Base-by-base conservation (phyloP, 108 stramenopile species). In the Cyclotella baltica region DNA sequence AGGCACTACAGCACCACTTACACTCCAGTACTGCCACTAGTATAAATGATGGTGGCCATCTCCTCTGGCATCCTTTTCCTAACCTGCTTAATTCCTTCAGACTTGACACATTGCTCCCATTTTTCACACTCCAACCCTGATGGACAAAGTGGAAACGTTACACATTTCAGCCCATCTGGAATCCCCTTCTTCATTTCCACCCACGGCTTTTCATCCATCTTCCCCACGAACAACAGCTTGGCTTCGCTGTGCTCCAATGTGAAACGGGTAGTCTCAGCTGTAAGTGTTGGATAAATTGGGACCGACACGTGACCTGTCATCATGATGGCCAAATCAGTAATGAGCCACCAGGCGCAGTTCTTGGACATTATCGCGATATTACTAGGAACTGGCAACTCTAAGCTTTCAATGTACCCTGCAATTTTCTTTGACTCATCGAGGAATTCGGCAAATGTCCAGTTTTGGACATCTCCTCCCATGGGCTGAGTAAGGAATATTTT, bases 1-100 rank as follows among this genome's bases (percentile, higher is more conserved):
- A 0, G n/a, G n/a, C n/a, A n/a, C n/a, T n/a, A n/a, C n/a, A n/a
- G n/a, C n/a, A n/a, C n/a, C n/a, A n/a, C 88, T 85, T 35, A 89
- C 84, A 88, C 67, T 72, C 92, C 92, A 36, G 92, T 90, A 82
- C 86, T 87, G 62, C 92, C 92, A 67, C 87, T 86, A 15, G 92
- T 92, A 88, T 90, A 90, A 67, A 92, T 90, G 52, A 92, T 92
- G 46, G 92, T 92, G 27, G 89, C 89, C 89, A 92, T 85, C 67
- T 92, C 92, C 10, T 90, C 92, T 18, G 50, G 30, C 43, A 75
- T 80, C 27, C 92, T 83, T 66, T 86, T 87, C 80, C 69, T 88
- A 68, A 81, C 78, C 52, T 71, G 52, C 40, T 82, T 75, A 4
- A 75, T 71, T 65, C 75, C 81, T 23, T 78, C 71, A n/a, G n/a